Evolutionary conservation across 345 rosid species (phyloP).

Genomic region (Alliaria petiolata): DNA sequence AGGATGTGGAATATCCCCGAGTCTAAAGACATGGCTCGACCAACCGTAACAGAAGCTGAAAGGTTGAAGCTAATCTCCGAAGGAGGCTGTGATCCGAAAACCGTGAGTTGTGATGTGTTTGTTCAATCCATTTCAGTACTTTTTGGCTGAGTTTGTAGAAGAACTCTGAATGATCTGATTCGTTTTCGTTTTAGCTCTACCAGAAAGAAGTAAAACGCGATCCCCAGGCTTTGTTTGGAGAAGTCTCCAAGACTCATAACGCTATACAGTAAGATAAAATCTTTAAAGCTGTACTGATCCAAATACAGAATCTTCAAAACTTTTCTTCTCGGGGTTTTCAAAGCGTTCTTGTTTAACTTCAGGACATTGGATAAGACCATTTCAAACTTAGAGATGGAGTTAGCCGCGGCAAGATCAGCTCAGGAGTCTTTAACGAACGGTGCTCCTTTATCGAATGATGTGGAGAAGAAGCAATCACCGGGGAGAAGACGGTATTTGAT

Average conservation of each 20-base stretch:
- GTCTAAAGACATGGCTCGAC: slow-evolving; percentile 54
- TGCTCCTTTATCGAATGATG: slow-evolving; percentile 64
- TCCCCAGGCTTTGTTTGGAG: slow-evolving; percentile 54
- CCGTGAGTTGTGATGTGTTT: slow-evolving; percentile 43
- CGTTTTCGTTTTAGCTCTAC: slow-evolving; percentile 37
- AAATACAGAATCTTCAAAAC: neutral
- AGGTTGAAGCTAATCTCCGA: slow-evolving; percentile 68
- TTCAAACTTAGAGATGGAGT: slow-evolving; percentile 93
- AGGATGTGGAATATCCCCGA: slow-evolving; percentile 80
- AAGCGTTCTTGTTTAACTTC: slow-evolving; percentile 17
- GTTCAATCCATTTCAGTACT: neutral
- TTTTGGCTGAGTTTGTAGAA: neutral
- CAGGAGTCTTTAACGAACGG: slow-evolving; percentile 71
- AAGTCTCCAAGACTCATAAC: slow-evolving; percentile 72
- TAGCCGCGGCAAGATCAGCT: slow-evolving; percentile 86
- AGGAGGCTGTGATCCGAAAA: slow-evolving; percentile 66
- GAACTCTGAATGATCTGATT: slow-evolving; percentile 37
- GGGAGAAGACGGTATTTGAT: slow-evolving; percentile 62
- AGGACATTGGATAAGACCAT: slow-evolving; percentile 92
- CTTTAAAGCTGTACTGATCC: neutral
- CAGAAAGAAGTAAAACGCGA: slow-evolving; percentile 71
- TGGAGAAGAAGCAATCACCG: slow-evolving; percentile 37
- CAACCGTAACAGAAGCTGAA: slow-evolving; percentile 67
- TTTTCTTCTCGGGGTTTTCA: neutral
- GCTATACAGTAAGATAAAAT: slow-evolving; percentile 71